Base-by-base conservation (phyloP, 345 rosid species). In the Brassica juncea region DNA sequence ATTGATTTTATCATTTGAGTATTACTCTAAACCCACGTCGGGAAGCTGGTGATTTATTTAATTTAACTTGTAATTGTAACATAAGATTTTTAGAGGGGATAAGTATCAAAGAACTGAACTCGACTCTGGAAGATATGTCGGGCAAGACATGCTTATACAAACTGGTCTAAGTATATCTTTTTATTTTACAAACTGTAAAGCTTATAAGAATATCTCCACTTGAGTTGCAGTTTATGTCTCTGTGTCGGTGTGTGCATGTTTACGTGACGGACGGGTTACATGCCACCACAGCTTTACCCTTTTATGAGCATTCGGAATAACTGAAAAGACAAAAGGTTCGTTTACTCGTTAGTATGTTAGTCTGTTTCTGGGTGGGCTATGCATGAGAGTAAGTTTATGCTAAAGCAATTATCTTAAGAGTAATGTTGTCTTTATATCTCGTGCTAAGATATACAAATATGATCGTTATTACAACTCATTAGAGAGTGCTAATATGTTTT, bases 141-240 rank as follows among this genome's bases (percentile, higher is more conserved):
- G 5, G 61, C 25, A 21, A 8, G 25, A 0, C 12, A 4, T 19
- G 23, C 65, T 27, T 27, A 60, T 10, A 60, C 34, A 66, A 58
- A 59, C 30, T 66, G 19, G 66, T 66, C 34, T 21, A 6, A 39
- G 28, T 28, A 12, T 30, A 1, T 57, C 4, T 66, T 57, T 16
- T 11, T 37, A 35, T 9, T 28, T 42, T 44, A 78, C 69, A 42
- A 78, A 66, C 77, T 78, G 73, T 78, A 78, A 78, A 78, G 73
- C 61, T 57, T 58, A 19, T 47, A 72, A 66, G 77, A 66, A 77
- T 71, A 31, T 54, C 16, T 34, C 66, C 32, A 15, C 31, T 52
- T 44, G 28, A 73, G 32, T 27, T 68, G 34, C 44, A 68, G 23
- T 59, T 67, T 39, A 37, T 76, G 58, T n/a, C 23, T 4, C 7